A percentile compares a stretch with the other conserved stretches of the same genome.
Evolutionary conservation across 2,329 filamentous ascomycete genomes (phyloP).

Genomic region (Colletotrichum phormii): DNA sequence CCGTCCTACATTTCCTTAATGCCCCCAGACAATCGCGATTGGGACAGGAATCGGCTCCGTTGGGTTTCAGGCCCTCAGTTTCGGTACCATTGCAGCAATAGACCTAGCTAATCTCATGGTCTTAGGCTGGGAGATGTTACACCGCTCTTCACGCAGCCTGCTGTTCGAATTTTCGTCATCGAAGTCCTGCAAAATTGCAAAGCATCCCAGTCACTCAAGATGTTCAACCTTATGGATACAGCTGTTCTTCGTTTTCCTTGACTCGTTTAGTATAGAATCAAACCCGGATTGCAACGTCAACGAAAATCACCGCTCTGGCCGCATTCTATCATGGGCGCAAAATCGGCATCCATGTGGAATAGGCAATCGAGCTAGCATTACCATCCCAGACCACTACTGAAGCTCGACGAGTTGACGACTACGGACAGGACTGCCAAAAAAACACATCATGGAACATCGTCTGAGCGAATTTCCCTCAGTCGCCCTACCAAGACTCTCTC

Average conservation of each 20-base stretch:
- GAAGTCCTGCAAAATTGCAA: background rate
- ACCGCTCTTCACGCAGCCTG: constrained; percentile 4
- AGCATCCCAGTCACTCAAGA: background rate
- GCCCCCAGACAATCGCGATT: background rate
- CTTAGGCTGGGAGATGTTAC: background rate
- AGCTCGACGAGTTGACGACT: background rate
- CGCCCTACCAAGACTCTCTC: background rate
- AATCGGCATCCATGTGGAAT: background rate
- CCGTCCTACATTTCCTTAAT: background rate
- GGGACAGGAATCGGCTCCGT: background rate
- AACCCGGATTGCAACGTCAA: background rate
- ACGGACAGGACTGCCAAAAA: background rate
- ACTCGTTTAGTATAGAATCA: background rate
- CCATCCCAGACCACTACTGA: no score
- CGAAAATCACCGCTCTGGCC: background rate
- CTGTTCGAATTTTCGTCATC: background rate
- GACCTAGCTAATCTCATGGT: background rate
- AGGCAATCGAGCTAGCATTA: background rate
- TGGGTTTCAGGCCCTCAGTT: constrained; percentile 1
- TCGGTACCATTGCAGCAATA: background rate
- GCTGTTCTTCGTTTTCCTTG: background rate
- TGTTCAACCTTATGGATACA: background rate
- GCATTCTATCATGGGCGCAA: background rate
- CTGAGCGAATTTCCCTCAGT: background rate
- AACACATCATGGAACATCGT: constrained; percentile 1